Conservation (phyloP, 768 basidiomycete species). For the Chlorophyllum brunneum region DNA sequence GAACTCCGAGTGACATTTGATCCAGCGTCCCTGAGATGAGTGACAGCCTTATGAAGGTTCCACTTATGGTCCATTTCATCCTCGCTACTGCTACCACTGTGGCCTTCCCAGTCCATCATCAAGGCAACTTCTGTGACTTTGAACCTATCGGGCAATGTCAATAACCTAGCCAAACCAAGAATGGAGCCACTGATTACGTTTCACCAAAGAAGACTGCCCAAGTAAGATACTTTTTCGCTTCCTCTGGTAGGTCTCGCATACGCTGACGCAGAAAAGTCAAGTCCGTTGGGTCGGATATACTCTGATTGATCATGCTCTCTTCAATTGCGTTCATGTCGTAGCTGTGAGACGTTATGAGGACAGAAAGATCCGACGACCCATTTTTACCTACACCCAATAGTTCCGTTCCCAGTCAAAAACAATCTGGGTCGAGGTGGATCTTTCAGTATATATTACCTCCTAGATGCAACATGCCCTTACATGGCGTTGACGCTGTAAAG, state of each 20-base stretch:
- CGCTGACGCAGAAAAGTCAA: slow-evolving; percentile 57
- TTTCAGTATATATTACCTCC: neutral
- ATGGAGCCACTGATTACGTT: slow-evolving; percentile 40
- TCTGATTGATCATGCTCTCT: slow-evolving; percentile 46
- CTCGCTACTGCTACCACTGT: slow-evolving; percentile 46
- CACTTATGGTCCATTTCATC: slow-evolving; percentile 49
- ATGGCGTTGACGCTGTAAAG: slow-evolving; percentile 58
- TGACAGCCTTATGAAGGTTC: slow-evolving; percentile 49
- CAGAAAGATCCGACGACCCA: neutral
- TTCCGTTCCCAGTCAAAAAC: slow-evolving; percentile 63
- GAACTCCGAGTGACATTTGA: slow-evolving; percentile 47
- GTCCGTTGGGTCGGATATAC: slow-evolving; percentile 57
- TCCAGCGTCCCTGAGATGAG: slow-evolving; percentile 40
- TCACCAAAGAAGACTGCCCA: slow-evolving; percentile 77
- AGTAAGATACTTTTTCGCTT: slow-evolving; percentile 60
- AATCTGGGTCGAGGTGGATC: slow-evolving; percentile 36
- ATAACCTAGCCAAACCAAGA: neutral
- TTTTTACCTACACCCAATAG: slow-evolving; percentile 54
- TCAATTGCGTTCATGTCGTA: slow-evolving; percentile 58
- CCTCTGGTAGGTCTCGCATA: slow-evolving; percentile 56
- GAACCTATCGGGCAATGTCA: slow-evolving; percentile 38
- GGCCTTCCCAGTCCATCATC: slow-evolving; percentile 73
- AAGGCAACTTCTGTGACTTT: slow-evolving; percentile 69
- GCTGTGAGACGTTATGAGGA: slow-evolving; percentile 24
- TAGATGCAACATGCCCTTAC: slow-evolving; percentile 31